Conservation (phyloP, 2,329 filamentous ascomycete genomes). For the Arthroderma uncinatum region DNA sequence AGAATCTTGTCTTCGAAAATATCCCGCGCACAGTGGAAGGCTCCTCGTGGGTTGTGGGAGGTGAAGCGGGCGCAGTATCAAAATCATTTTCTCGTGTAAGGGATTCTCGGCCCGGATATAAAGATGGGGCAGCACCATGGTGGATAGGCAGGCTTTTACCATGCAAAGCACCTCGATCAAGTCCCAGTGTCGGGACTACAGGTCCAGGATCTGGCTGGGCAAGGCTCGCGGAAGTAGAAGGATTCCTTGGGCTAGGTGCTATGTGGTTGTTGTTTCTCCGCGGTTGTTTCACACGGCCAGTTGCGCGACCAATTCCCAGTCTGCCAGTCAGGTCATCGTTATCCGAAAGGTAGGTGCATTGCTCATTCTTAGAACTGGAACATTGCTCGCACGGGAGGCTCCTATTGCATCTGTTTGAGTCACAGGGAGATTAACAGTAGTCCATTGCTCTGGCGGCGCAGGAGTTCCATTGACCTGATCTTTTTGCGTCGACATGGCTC, state of each 20-base stretch:
- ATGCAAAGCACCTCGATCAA: no score
- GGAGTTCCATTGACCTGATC: neutral
- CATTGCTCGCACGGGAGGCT: constrained; percentile 7
- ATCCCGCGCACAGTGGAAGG: neutral
- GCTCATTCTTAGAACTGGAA: constrained; percentile 3
- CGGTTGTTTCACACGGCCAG: neutral
- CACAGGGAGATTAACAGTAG: neutral
- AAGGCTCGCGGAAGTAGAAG: no score
- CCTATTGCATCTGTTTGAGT: constrained; percentile 3
- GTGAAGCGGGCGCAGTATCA: neutral
- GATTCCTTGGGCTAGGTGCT: no score
- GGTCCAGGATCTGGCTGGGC: no score
- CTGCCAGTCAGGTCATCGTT: neutral
- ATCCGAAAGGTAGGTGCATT: constrained; percentile 4
- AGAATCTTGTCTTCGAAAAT: constrained; percentile 40
- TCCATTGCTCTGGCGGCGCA: neutral
- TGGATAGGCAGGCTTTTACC: neutral
- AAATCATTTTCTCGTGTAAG: neutral
- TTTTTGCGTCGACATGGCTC: constrained; percentile 9
- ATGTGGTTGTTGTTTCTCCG: neutral
- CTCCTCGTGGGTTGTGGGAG: neutral
- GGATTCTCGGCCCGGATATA: neutral
- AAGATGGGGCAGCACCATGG: neutral
- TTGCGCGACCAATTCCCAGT: neutral
- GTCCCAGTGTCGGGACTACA: no score